Evolutionary conservation across 2,329 filamentous ascomycete species (phyloP).

Genomic region (Xenosphaeropsis pyriputrescens): DNA sequence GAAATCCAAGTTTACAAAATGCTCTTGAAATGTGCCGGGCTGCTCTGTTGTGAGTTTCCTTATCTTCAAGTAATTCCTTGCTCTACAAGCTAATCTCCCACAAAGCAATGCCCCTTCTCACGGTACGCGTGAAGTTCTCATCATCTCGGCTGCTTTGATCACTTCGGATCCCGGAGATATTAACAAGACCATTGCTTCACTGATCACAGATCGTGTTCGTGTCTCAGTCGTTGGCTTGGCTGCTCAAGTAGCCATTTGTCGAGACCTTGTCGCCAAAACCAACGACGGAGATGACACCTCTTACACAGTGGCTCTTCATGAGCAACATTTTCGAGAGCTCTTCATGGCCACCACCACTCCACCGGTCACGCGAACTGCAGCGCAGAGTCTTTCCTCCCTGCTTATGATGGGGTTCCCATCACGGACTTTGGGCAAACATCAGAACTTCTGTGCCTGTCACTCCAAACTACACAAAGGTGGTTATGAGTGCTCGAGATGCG

Average conservation of each 20-base stretch:
- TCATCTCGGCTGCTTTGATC: slow-evolving; percentile 81
- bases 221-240: slow-evolving; percentile 83
- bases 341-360: slow-evolving; percentile 81
- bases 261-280: slow-evolving; percentile 74
- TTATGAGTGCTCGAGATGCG: slow-evolving; percentile 82
- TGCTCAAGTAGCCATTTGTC: slow-evolving; percentile 84
- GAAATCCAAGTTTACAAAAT: slow-evolving; percentile 78
- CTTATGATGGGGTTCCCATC: slow-evolving; percentile 99
- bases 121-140: slow-evolving; percentile 81
- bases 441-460: slow-evolving; percentile 82
- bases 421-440: slow-evolving; percentile 55
- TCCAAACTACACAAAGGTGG: slow-evolving; percentile 69
- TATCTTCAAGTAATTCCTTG: no score
- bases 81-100: no score
- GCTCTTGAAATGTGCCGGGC: slow-evolving; percentile 90
- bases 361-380: slow-evolving; percentile 58
- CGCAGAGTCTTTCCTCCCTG: slow-evolving; percentile 46
- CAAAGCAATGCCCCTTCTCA: slow-evolving; percentile 66
- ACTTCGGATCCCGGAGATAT: slow-evolving; percentile 93
- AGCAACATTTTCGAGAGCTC: slow-evolving; percentile 79
- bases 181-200: slow-evolving; percentile 68
- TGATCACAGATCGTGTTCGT: slow-evolving; percentile 71
- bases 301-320: slow-evolving; percentile 78
- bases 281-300: slow-evolving; percentile 63
- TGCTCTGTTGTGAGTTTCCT: slow-evolving; percentile 44